Percentiles rank a stretch among this genome's conserved stretches.
These are phyloP conservation scores for Castanea sativa DNA, from an alignment of 306 rosid genomes.

Conservation along the genomic window DNA sequence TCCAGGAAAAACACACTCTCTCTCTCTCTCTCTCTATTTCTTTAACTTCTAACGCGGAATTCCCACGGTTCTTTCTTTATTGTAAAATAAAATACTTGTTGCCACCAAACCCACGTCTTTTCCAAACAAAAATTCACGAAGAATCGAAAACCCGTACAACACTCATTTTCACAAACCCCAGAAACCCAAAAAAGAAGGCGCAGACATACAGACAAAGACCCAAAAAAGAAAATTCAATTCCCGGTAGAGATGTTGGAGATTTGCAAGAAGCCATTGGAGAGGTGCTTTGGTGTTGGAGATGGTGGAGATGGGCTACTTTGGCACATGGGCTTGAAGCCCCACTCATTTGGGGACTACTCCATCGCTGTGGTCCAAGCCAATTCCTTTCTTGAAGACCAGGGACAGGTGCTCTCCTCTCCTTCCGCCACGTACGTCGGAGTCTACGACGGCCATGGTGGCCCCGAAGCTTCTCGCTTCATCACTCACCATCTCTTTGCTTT, in stretches of 20 bases:
- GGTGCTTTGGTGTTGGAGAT: conserved; percentile 35
- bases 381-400: conserved; percentile 41
- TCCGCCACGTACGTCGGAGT: conserved; percentile 53
- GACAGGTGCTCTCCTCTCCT: conserved; percentile 38
- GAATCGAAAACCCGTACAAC: conserved; percentile 5
- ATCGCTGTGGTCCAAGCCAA: conserved; percentile 46
- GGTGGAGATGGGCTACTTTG: conserved; percentile 28
- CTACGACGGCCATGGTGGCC: conserved; percentile 80
- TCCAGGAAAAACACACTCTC: not conserved
- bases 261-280: conserved; percentile 30
- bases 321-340: conserved; percentile 33
- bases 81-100: not conserved
- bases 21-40: not conserved
- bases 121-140: not conserved
- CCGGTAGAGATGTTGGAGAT: conserved; percentile 30
- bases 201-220: not conserved
- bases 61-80: conserved; percentile 35
- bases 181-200: not conserved
- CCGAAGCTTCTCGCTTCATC: conserved; percentile 65
- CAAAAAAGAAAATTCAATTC: not conserved
- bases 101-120: conserved; percentile 24
- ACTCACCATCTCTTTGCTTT: conserved; percentile 46
- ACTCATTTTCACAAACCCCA: not conserved
- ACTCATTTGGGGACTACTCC: conserved; percentile 37
- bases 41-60: conserved; percentile 40